A percentile compares a stretch with the other conserved stretches of the same genome.
Conservation (phyloP, 2,329 filamentous ascomycete genomes). For the Westerdykella aurantiaca region DNA sequence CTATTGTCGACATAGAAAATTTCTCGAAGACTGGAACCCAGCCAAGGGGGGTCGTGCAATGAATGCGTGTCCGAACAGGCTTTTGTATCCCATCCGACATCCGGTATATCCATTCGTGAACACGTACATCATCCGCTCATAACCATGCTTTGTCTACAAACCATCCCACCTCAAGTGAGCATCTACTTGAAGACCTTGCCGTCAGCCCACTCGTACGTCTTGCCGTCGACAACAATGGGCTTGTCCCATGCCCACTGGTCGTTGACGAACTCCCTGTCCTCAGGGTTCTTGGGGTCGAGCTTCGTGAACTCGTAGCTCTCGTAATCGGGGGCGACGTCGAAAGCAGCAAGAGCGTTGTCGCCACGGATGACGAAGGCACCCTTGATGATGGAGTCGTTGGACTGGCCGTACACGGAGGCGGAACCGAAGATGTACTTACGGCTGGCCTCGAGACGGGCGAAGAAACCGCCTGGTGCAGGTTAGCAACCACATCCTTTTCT, state of each 20-base stretch:
- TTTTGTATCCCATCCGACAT: slow-evolving; percentile 20
- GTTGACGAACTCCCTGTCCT: slow-evolving; percentile 81
- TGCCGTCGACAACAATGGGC: slow-evolving; percentile 71
- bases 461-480: slow-evolving; percentile 66
- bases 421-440: slow-evolving; percentile 97
- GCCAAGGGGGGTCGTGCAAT: slow-evolving; percentile 17
- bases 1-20: too few relatives aligned
- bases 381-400: slow-evolving; percentile 84
- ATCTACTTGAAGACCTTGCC: slow-evolving; percentile 99
- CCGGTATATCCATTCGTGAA: slow-evolving; percentile 19
- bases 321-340: slow-evolving; percentile 94
- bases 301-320: slow-evolving; percentile 97
- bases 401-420: slow-evolving; percentile 79
- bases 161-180: slow-evolving; percentile 10
- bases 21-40: slow-evolving; percentile 1
- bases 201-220: slow-evolving; percentile 81
- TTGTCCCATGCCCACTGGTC: slow-evolving; percentile 91
- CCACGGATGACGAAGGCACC: slow-evolving; percentile 95
- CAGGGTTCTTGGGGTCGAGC: slow-evolving; percentile 81
- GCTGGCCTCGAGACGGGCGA: slow-evolving; percentile 90
- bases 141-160: slow-evolving; percentile 26
- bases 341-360: slow-evolving; percentile 76
- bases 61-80: slow-evolving; percentile 22
- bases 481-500: slow-evolving; percentile 6
- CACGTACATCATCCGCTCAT: slow-evolving; percentile 20